These are phyloP conservation scores for Marsdenia floribunda DNA, from an alignment of 257 asterid species.

Conservation along the genomic window DNA sequence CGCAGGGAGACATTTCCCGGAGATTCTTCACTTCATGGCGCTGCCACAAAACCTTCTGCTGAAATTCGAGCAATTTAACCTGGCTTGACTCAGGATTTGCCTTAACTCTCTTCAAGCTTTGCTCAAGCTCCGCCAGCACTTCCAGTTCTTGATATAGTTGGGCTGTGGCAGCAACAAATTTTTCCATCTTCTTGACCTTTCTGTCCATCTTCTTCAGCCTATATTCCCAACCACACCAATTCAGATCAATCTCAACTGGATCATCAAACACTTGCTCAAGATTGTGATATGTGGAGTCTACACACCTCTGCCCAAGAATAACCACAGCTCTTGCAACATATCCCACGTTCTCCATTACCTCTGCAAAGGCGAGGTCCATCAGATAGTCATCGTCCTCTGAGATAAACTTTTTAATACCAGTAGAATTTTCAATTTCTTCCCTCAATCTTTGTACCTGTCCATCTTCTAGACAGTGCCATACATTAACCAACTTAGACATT, in stretches of 20 bases:
- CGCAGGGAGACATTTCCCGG: conserved; percentile 80
- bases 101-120: conserved; percentile 56
- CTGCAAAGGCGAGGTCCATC: conserved; percentile 64
- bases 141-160: conserved; percentile 77
- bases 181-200: conserved; percentile 85
- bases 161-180: conserved; percentile 58
- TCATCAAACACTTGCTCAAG: conserved; percentile 50
- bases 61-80: conserved; percentile 62
- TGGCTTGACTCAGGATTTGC: conserved; percentile 42
- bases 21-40: conserved; percentile 84
- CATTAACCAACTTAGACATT: conserved; percentile 64
- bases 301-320: conserved; percentile 67
- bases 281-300: conserved; percentile 47
- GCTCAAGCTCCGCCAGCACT: conserved; percentile 73
- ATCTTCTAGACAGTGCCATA: conserved; percentile 68
- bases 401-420: conserved; percentile 63
- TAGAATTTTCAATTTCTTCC: conserved; percentile 55
- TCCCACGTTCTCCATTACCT: conserved; percentile 56
- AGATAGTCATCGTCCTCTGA: conserved; percentile 54
- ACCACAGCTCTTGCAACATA: conserved; percentile 45
- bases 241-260: conserved; percentile 43
- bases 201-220: conserved; percentile 77
- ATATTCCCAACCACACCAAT: conserved; percentile 51
- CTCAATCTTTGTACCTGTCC: conserved; percentile 47
- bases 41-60: conserved; percentile 80